A percentile compares a stretch with the other conserved stretches of the same genome.
These are phyloP conservation scores for Glycyrrhiza uralensis DNA, from an alignment of 306 rosid species.

Conservation along the genomic window DNA sequence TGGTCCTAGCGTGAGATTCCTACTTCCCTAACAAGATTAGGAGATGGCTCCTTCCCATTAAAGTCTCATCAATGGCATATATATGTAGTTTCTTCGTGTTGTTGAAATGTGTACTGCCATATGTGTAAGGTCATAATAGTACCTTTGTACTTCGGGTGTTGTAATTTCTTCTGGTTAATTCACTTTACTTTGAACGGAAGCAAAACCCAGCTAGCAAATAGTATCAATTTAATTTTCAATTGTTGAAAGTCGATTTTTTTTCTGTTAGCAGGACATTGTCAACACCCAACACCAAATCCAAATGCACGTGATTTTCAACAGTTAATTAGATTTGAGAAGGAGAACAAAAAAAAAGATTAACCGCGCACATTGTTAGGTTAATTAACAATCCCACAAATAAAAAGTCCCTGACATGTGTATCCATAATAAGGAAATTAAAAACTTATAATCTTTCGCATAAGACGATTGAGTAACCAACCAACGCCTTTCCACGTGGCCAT, in stretches of 20 bases:
- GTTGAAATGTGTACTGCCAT: constrained; percentile 31
- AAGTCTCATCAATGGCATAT: constrained; percentile 6
- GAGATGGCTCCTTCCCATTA: constrained; percentile 8
- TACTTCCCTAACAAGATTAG: neutral
- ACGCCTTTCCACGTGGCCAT: neutral
- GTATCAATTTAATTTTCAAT: neutral
- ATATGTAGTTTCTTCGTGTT: constrained; percentile 20
- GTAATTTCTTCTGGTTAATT: constrained; percentile 1
- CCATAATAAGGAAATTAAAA: neutral
- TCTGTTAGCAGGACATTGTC: constrained; percentile 33
- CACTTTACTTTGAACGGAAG: constrained; percentile 29
- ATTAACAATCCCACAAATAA: constrained; percentile 8
- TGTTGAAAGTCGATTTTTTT: constrained; percentile 3
- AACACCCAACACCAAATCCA: constrained; percentile 22
- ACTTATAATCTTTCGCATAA: neutral
- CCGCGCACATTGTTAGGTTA: constrained; percentile 13
- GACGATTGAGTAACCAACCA: neutral
- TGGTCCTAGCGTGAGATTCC: neutral
- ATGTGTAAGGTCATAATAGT: neutral
- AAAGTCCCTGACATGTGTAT: neutral
- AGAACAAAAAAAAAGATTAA: neutral
- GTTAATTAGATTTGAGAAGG: neutral
- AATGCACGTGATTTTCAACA: neutral
- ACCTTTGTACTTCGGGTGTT: neutral
- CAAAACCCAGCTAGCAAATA: neutral